These are phyloP conservation scores for Diplocarpon mali DNA, from an alignment of 2,329 filamentous ascomycete species.

Conservation along the genomic window DNA sequence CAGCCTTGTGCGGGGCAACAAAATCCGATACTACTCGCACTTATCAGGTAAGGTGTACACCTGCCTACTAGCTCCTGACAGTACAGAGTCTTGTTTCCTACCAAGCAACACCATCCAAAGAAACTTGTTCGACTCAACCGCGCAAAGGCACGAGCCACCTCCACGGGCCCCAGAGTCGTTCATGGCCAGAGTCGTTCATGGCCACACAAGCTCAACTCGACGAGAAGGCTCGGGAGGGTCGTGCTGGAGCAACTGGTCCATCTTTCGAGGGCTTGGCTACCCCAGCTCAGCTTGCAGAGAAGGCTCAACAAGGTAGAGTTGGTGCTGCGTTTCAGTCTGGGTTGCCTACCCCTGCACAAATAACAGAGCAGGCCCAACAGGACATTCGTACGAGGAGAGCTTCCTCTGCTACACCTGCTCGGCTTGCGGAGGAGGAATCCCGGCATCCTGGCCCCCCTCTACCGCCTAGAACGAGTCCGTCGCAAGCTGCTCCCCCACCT, in stretches of 20 bases:
- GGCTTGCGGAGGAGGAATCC: slow-evolving; percentile 13
- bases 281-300: slow-evolving; percentile 17
- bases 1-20: too few species aligned
- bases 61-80: too few species aligned
- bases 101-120: too few species aligned
- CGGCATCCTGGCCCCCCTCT: slow-evolving; percentile 19
- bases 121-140: too few species aligned
- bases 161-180: too few species aligned
- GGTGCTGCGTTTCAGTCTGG: background rate
- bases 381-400: too few species aligned
- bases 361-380: slow-evolving; percentile 10
- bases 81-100: too few species aligned
- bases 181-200: too few species aligned
- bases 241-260: slow-evolving; percentile 1
- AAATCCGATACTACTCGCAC: too few species aligned
- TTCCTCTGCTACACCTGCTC: slow-evolving; percentile 12
- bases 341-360: slow-evolving; percentile 11
- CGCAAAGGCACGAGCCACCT: too few species aligned
- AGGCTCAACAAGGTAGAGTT: background rate
- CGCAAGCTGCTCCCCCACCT: slow-evolving; percentile 6
- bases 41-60: too few species aligned
- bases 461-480: slow-evolving; percentile 18
- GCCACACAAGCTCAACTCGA: slow-evolving; percentile 3
- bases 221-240: background rate
- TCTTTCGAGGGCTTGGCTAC: slow-evolving; percentile 8